Base-by-base conservation (phyloP, 352 stramenopile species). In the Phytophthora lateralis region DNA sequence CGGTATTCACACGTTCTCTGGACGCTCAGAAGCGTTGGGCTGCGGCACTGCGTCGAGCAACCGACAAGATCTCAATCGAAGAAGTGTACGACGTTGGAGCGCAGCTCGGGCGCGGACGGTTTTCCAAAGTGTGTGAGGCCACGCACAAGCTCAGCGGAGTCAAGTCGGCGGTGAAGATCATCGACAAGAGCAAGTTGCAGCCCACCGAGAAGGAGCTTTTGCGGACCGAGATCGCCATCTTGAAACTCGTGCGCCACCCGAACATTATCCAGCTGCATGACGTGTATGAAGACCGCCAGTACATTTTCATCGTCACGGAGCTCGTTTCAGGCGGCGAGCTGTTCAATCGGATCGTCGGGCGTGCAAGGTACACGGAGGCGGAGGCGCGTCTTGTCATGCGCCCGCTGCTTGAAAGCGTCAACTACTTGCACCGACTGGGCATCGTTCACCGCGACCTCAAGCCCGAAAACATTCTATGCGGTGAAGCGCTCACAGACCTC, bases 231-330 rank as follows among this genome's bases (percentile, higher is more conserved):
- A 97, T 98, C 42, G 91, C 91, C 56, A 97, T 98, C 44, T 72
- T 98, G 48, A 97, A 97, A 57, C 84, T 98, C 30, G 94, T 98
- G 27, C 84, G 77, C 11, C 89, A 97, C 70, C 82, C 82, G 10
- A 89, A 97, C 63, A 96, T 97, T 56, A 93, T 97, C 27, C 75
- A 66, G 0, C 66, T 96, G 14, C 67, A 88, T 42, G 93, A 97
- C 32, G 87, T 98, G n/a, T 98, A 96, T 68, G 94, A 98, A 56
- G 86, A 91, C 55, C 84, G 89, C 26, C 85, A 95, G 68, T 78
- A 94, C 63, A 97, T 99, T 61, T 99, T 98, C 79, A 95, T 99
- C 43, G 96, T 99, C 26, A 98, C 98, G 71, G 98, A 99, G 71
- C 81, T 99, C 0, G 80, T 99, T 2, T 76, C 78, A 7, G 97